phyloP scores from a whole-genome alignment of 257 asterid genomes.

The Catharanthus roseus region DNA sequence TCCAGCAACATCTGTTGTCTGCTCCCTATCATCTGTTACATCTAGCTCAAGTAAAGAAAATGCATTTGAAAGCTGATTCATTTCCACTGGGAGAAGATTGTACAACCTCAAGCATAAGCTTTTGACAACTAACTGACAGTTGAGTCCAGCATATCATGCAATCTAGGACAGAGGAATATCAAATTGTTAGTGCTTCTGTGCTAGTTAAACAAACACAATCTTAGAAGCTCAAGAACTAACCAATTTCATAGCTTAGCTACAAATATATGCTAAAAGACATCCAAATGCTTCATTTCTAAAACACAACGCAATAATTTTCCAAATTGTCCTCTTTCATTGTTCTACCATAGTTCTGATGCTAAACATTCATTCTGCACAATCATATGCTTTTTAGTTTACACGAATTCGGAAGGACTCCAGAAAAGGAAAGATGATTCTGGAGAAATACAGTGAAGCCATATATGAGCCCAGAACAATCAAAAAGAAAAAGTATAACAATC shows the following conservation, averaged over 20 bases:
- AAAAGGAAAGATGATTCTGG: not conserved
- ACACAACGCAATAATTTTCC: not conserved
- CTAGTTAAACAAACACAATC: not conserved
- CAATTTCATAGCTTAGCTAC: not conserved
- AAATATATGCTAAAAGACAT: not conserved
- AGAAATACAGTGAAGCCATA: no score
- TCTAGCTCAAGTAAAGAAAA: conserved; percentile 68
- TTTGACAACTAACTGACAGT: conserved; percentile 15
- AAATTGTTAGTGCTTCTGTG: not conserved
- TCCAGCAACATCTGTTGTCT: conserved; percentile 20
- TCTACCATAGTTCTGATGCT: not conserved
- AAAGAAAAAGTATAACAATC: no score
- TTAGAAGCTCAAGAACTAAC: not conserved
- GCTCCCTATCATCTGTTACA: conserved; percentile 36
- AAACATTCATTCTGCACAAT: not conserved
- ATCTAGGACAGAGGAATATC: not conserved
- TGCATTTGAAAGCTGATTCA: conserved; percentile 65
- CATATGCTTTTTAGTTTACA: not conserved
- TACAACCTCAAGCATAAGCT: conserved; percentile 20
- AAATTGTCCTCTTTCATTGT: not conserved
- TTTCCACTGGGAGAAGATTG: conserved; percentile 17
- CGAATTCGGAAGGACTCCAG: not conserved
- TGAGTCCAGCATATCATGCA: conserved; percentile 3
- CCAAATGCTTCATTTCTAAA: not conserved
- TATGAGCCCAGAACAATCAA: not conserved